A percentile compares a stretch with the other conserved stretches of the same genome.
Conservation (phyloP, 164 flowering plant species). For the Stephania cephalantha region DNA sequence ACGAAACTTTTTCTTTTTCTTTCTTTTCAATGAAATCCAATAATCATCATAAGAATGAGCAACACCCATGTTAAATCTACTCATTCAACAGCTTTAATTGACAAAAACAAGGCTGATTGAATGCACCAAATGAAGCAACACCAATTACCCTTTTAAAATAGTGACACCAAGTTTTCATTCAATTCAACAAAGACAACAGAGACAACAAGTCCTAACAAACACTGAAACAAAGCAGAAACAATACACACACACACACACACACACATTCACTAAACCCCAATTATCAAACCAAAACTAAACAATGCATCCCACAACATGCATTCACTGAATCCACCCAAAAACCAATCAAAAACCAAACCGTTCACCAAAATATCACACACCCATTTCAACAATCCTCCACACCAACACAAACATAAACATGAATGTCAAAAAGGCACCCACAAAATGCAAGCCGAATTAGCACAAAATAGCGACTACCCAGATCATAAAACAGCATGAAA, state of each 20-base stretch:
- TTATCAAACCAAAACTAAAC: neutral
- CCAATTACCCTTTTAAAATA: no score
- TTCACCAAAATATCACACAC: neutral
- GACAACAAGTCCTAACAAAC: neutral
- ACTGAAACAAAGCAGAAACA: slow-evolving; percentile 1
- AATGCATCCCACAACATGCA: slow-evolving; percentile 7
- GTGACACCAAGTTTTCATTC: neutral
- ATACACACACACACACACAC: neutral
- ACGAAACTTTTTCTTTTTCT: no score
- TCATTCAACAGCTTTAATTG: no score
- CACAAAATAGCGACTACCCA: slow-evolving; percentile 2
- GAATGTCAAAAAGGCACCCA: neutral
- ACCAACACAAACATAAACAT: neutral
- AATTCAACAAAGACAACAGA: neutral
- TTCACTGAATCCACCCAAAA: neutral
- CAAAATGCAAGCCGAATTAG: neutral
- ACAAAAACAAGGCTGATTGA: no score
- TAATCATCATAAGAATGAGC: neutral
- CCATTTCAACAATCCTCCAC: neutral
- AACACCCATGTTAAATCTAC: neutral
- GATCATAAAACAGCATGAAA: slow-evolving; percentile 20
- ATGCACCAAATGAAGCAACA: no score
- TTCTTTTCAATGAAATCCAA: neutral
- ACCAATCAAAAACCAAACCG: neutral
- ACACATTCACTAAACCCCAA: neutral